Evolutionary conservation across 1,284 basidiomycete genomes (phyloP), one percentile per base, ranked within the genome.

Genomic region (Fistulina hepatica): DNA sequence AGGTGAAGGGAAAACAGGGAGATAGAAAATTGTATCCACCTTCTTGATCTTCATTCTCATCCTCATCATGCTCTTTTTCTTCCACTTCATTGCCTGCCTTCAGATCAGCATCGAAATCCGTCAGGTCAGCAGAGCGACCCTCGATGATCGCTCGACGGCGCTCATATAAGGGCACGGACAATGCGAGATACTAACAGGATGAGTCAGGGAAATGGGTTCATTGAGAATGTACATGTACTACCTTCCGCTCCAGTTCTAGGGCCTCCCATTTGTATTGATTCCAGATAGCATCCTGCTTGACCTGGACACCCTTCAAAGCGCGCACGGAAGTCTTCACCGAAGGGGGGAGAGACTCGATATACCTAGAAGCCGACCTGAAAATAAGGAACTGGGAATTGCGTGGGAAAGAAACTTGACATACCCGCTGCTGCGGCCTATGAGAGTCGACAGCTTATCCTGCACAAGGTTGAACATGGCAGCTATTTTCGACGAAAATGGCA

Each of bases 191-290:
- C 88, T 91, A 49, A 10, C 31, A 25, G 16, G 25, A 40, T 41
- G 20, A 36, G 11, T 23, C 16, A 21, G 37, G n/a, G 31, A 22
- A 39, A 43, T 24, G 32, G 48, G 38, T 21, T 32, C 41, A 32
- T 28, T 32, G 25, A 32, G 13, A 33, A 36, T 23, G 44, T 33
- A 32, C 35, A 36, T 23, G 21, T 39, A 72, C 34, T 48, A 88
- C 88, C 71, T 95, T 95, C 70, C 93, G 92, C 71, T 98, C 93
- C 41, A 98, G 74, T 63, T 94, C 91, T 42, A 97, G 73, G 54
- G 92, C 90, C 64, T 97, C 94, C 55, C 82, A 78, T 65, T 97
- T 97, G 75, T 94, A 95, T 69, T 93, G 77, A 54, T 85, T 84
- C 61, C 97, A 90, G 41, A 97, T 75, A 58, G 92, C 86, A 52